Conservation (phyloP, 345 rosid genomes). For the Cardamine resedifolia region DNA sequence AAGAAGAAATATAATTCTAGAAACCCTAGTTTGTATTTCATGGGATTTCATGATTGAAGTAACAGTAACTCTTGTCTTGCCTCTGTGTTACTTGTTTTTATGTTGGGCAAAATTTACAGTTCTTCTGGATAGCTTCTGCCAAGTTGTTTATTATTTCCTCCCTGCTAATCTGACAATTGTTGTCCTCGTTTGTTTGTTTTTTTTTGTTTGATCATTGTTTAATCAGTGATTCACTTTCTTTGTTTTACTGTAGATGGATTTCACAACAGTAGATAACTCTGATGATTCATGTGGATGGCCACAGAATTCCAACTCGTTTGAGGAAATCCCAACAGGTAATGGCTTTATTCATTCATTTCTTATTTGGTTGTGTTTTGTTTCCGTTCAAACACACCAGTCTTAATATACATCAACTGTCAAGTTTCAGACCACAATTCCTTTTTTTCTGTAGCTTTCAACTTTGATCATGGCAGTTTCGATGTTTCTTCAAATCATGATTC, state of each 20-base stretch:
- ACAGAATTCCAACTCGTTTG: conserved; percentile 50
- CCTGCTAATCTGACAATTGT: not conserved
- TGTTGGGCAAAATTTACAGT: not conserved
- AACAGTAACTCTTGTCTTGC: not conserved
- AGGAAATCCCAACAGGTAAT: conserved; percentile 54
- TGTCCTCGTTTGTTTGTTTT: not conserved
- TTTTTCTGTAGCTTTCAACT: conserved; percentile 51
- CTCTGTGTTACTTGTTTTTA: conserved; percentile 3
- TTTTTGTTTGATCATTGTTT: not conserved
- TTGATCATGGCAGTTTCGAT: conserved; percentile 53
- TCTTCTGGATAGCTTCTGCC: not conserved
- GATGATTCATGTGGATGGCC: conserved; percentile 35
- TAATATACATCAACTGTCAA: conserved; percentile 27
- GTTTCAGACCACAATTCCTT: conserved; percentile 38
- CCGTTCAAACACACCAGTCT: not conserved
- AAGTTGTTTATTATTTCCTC: not conserved
- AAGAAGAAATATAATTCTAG: not conserved
- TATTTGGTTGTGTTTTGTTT: not conserved
- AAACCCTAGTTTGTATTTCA: not conserved
- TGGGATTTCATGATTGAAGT: not conserved
- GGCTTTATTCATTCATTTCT: not conserved
- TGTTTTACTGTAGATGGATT: conserved; percentile 21
- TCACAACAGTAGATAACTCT: conserved; percentile 9
- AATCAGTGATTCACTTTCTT: not conserved
- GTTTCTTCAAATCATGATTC: conserved; percentile 55